phyloP scores from a whole-genome alignment of 768 basidiomycete species.

The Amanita fuliginea region DNA sequence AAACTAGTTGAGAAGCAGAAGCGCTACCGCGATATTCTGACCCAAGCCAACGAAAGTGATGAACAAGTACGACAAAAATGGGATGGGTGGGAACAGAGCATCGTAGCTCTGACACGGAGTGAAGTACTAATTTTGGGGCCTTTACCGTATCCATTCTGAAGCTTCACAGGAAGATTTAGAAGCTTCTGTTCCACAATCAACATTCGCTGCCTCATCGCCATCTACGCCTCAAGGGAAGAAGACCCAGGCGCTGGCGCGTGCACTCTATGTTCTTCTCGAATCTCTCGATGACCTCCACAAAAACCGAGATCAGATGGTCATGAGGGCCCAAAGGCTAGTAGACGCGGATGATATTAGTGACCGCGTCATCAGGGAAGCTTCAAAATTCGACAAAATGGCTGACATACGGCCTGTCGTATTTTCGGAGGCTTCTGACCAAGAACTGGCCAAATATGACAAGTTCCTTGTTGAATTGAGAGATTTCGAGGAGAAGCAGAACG shows the following conservation, averaged over 20 bases:
- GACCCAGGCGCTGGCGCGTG: slow-evolving; percentile 56
- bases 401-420: slow-evolving; percentile 83
- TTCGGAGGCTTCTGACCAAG: slow-evolving; percentile 69
- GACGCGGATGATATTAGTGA: slow-evolving; percentile 65
- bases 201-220: slow-evolving; percentile 20
- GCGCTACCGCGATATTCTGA: slow-evolving; percentile 62
- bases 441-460: slow-evolving; percentile 72
- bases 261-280: slow-evolving; percentile 66
- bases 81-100: slow-evolving; percentile 75
- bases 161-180: slow-evolving; percentile 49
- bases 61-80: slow-evolving; percentile 70
- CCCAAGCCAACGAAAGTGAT: slow-evolving; percentile 67
- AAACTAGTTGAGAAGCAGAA: slow-evolving; percentile 62
- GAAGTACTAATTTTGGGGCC: slow-evolving; percentile 27
- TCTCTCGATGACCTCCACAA: slow-evolving; percentile 63
- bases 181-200: slow-evolving; percentile 57
- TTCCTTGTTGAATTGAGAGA: slow-evolving; percentile 51
- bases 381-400: slow-evolving; percentile 50
- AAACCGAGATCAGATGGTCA: slow-evolving; percentile 48
- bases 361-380: slow-evolving; percentile 54
- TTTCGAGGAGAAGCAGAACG: slow-evolving; percentile 49
- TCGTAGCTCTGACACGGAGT: slow-evolving; percentile 58
- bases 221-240: slow-evolving; percentile 28
- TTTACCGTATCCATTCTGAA: neutral
- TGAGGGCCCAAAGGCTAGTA: slow-evolving; percentile 50